phyloP scores from a whole-genome alignment of 352 stramenopile genomes.

The Phytophthora sp. region DNA sequence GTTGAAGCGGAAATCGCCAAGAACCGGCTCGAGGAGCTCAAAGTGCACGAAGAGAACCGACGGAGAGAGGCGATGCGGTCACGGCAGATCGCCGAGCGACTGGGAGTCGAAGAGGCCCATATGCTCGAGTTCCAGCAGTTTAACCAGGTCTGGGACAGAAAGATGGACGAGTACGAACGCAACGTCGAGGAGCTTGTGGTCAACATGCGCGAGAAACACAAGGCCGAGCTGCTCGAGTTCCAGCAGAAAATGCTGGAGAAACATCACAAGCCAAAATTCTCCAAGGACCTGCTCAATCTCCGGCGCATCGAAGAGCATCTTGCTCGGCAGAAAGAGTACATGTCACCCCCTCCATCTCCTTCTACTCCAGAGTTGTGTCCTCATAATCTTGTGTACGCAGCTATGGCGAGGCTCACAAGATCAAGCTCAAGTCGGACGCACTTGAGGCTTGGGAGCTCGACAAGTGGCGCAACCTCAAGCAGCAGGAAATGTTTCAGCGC shows the following conservation, averaged over 20 bases:
- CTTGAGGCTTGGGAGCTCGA: conserved; percentile 95
- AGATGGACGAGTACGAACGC: conserved; percentile 95
- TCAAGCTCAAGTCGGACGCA: conserved; percentile 95
- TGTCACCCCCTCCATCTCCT: not conserved
- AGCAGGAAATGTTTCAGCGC: conserved; percentile 95
- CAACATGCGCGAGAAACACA: conserved; percentile 91
- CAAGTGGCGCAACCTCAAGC: conserved; percentile 94
- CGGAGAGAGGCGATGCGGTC: conserved; percentile 95
- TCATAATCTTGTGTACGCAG: conserved; percentile 21
- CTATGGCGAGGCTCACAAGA: conserved; percentile 96
- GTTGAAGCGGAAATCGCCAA: conserved; percentile 97
- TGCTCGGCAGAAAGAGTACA: conserved; percentile 88
- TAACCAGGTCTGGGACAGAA: conserved; percentile 96
- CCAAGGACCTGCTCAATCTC: conserved; percentile 94
- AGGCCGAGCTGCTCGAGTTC: conserved; percentile 92
- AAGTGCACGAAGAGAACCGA: conserved; percentile 96
- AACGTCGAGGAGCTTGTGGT: conserved; percentile 92
- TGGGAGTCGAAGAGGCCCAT: conserved; percentile 97
- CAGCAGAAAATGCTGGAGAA: conserved; percentile 93
- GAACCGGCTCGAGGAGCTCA: conserved; percentile 96
- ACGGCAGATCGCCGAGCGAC: conserved; percentile 93
- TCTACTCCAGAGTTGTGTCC: not conserved
- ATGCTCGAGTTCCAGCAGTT: conserved; percentile 99
- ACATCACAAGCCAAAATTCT: conserved; percentile 93
- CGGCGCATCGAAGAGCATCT: conserved; percentile 93